phyloP scores from a whole-genome alignment of 495 filamentous ascomycete genomes.

The Penicilliopsis zonata region DNA sequence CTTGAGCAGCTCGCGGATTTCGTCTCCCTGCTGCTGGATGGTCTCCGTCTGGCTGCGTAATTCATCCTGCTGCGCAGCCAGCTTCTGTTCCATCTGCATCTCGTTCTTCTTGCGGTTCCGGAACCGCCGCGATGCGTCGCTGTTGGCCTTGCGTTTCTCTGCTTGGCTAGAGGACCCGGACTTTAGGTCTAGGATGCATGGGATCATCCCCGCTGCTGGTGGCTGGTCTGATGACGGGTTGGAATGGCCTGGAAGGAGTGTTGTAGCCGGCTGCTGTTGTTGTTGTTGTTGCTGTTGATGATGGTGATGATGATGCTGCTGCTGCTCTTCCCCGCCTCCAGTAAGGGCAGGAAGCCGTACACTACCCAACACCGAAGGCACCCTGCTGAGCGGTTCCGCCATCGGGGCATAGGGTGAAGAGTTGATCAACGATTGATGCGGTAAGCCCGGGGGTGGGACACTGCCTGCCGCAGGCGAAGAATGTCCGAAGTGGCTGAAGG shows the following conservation, averaged over 20 bases:
- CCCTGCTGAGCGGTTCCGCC: conserved; percentile 18
- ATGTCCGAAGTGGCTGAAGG: conserved; percentile 35
- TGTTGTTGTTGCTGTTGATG: too few relatives aligned
- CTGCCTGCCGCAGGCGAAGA: conserved; percentile 28
- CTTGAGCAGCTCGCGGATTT: conserved; percentile 41
- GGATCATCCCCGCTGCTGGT: conserved; percentile 40
- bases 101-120: conserved; percentile 86
- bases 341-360: conserved; percentile 23
- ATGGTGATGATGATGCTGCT: too few relatives aligned
- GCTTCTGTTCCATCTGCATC: conserved; percentile 52
- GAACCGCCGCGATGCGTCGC: conserved; percentile 83
- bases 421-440: too few relatives aligned
- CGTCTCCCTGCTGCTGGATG: conserved; percentile 43
- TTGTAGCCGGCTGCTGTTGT: too few relatives aligned
- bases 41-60: conserved; percentile 46
- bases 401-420: conserved; percentile 14
- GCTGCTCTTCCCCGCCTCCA: too few relatives aligned
- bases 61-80: conserved; percentile 41
- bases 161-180: conserved; percentile 76
- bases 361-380: conserved; percentile 12
- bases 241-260: conserved; percentile 24
- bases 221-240: conserved; percentile 18
- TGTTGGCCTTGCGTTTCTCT: conserved; percentile 88
- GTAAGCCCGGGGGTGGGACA: conserved; percentile 9
- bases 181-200: conserved; percentile 55